Percentiles rank a stretch among this genome's conserved stretches.
Evolutionary conservation across 2,329 filamentous ascomycete genomes (phyloP).

Genomic region (Cytospora leucostoma): DNA sequence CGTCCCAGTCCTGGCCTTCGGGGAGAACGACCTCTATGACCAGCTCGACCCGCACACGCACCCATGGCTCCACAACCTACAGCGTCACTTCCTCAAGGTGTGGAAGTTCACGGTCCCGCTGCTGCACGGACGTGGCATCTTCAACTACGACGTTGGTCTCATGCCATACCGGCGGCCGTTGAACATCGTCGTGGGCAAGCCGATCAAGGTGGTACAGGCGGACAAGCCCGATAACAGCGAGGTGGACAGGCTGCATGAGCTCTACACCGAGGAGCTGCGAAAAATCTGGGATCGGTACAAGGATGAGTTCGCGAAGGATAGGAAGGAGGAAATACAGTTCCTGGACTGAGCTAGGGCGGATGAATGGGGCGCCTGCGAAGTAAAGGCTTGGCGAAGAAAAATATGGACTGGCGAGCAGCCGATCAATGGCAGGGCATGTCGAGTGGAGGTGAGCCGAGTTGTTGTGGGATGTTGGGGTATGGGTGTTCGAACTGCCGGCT

Average conservation of each 20-base stretch:
- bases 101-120: conserved; percentile 92
- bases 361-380: neutral
- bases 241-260: conserved; percentile 75
- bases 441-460: no score
- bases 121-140: conserved; percentile 86
- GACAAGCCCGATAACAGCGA: conserved; percentile 71
- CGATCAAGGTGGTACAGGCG: conserved; percentile 67
- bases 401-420: no score
- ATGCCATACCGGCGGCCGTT: conserved; percentile 90
- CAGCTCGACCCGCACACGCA: conserved; percentile 78
- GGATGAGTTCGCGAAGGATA: conserved; percentile 67
- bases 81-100: conserved; percentile 80
- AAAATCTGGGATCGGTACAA: conserved; percentile 77
- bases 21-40: conserved; percentile 95
- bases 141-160: conserved; percentile 96
- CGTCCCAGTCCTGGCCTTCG: conserved; percentile 88
- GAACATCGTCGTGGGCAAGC: conserved; percentile 85
- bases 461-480: no score
- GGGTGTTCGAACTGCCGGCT: neutral
- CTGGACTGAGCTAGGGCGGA: conserved; percentile 48
- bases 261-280: conserved; percentile 75
- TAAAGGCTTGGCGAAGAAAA: no score
- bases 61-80: conserved; percentile 75
- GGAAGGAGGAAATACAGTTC: conserved; percentile 68
- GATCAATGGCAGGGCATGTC: no score